Base-by-base conservation (phyloP, 2,329 filamentous ascomycete species). In the Emmonsiellopsis sp. region DNA sequence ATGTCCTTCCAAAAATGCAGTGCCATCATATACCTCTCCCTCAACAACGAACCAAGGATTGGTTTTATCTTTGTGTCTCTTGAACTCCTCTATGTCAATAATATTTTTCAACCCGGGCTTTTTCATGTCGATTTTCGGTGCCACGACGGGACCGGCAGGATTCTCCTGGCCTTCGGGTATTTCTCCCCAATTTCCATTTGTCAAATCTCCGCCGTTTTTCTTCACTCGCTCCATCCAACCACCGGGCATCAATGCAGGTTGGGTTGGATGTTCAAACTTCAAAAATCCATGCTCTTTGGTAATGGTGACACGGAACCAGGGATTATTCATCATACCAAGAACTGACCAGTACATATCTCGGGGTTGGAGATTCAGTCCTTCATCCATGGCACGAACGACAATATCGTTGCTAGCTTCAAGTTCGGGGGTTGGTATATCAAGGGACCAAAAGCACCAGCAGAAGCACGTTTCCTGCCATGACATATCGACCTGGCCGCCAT, bases 241-340 rank as follows among this genome's bases (percentile, higher is more conserved):
- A 11, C 87, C 87, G 0, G 86, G 78, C 58, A 85, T 84, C 39
- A 89, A 69, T 0, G 85, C 84, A 6, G 90, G 88, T 58, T 90
- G 86, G 2, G 89, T 94, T 0, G 91, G 91, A 61, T 96, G 91
- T 67, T 95, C 90, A 60, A 96, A 96, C 5, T 81, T 77, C 42
- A 95, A 70, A 6, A 65, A 69, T 13, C 80, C 75, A 0, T 75
- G 77, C 55, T 91, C 84, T 53, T 83, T 84, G 51, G 82, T 80
- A 52, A 96, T 86, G 2, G 84, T 81, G 1, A 96, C 80, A 5
- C 91, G 79, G 68, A 86, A 96, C 91, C 91, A 96, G 0, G 88
- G 87, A 62, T 95, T 95, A 71, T 95, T 95, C 91, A 96, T 95
- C 91, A 96, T 96, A 0, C 91, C 90, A 40, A 95, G 73, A 2